Base-by-base conservation (phyloP, 176 grass and related monocot genomes). In the Hordeum marinum region DNA sequence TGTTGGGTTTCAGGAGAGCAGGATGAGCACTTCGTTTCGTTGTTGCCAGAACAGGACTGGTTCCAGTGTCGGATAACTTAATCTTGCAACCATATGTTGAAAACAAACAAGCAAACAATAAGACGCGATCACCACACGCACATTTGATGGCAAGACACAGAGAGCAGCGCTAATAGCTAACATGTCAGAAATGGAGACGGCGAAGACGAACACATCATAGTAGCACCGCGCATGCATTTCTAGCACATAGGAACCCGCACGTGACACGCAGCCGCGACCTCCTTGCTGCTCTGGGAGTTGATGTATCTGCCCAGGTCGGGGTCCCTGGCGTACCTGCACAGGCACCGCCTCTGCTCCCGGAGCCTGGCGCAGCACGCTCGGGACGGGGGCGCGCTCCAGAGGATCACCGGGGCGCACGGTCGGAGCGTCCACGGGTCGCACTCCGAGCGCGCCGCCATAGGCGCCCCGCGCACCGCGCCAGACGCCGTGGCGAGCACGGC, bases 251-350 rank as follows among this genome's bases (percentile, higher is more conserved):
- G 60, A 2, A 9, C 23, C 6, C 37, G 84, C 43, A 97, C 24
- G 4, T 78, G 43, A 21, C 94, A 97, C n/a, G 67, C 83, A 5
- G 57, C 82, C 20, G 81, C 85, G 3, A 92, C 78, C 86, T 83
- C 94, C 92, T 77, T 92, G 88, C 85, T 82, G 48, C 80, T 79
- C 76, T 61, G 84, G 21, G 92, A 94, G 77, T 83, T 80, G 87
- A 97, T 82, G 84, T 92, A 90, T 5, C 68, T 85, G 3, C 55
- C 55, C 37, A 94, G 58, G n/a, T 64, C 29, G 17, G 67, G 92
- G 80, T 97, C 88, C 64, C 83, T 76, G 26, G 72, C 6, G 88
- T 94, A 90, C 87, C 54, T 79, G 86, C 94, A 94, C 31, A 97
- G 87, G 90, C 94, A 97, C 31, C 70, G 85, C 79, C 21, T 81